phyloP scores from a whole-genome alignment of 257 asterid genomes.

The Thymus mandschuricus region DNA sequence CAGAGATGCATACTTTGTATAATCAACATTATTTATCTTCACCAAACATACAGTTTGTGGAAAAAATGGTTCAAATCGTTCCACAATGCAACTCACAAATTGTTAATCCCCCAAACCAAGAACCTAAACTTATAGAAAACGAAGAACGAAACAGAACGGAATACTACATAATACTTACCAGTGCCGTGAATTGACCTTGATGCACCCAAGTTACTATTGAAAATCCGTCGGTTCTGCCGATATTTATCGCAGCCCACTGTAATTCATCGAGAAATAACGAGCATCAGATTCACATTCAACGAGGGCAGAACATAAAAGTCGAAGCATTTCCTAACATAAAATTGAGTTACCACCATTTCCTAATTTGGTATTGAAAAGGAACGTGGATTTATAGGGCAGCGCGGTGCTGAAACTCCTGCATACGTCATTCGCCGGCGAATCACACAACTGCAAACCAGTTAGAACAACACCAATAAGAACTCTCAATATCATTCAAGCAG shows the following conservation, averaged over 20 bases:
- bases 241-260: slow-evolving; percentile 48
- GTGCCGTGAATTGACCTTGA: slow-evolving; percentile 72
- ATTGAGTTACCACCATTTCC: slow-evolving; percentile 50
- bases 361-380: slow-evolving; percentile 34
- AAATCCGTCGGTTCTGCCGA: slow-evolving; percentile 45
- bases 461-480: neutral
- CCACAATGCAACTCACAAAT: no score
- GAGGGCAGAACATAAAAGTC: neutral
- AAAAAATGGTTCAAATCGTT: neutral
- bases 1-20: neutral
- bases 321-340: neutral
- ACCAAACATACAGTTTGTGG: neutral
- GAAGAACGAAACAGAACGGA: neutral
- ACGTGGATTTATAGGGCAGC: slow-evolving; percentile 38
- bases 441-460: slow-evolving; percentile 44
- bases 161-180: slow-evolving; percentile 42
- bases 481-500: neutral
- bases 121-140: no score
- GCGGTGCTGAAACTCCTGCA: slow-evolving; percentile 57
- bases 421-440: slow-evolving; percentile 44
- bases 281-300: slow-evolving; percentile 11
- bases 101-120: no score
- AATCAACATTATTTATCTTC: slow-evolving; percentile 5
- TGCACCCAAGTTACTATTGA: slow-evolving; percentile 42
- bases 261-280: slow-evolving; percentile 16